phyloP scores from a whole-genome alignment of 139 green algal species.

The Astrephomene gubernaculifera region DNA sequence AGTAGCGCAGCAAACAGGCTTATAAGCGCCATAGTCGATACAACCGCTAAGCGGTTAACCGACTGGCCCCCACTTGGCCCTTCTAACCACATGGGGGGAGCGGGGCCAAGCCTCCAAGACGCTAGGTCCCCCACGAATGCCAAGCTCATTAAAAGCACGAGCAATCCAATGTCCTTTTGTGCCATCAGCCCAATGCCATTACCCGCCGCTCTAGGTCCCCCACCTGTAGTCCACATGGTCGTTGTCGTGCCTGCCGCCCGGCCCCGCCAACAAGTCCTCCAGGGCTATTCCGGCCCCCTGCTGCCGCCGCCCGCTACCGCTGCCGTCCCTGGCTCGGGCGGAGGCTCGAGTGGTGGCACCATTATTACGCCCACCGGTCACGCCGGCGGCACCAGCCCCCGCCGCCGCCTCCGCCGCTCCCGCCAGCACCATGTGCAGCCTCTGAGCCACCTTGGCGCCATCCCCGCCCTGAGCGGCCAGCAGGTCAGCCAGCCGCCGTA shows the following conservation, averaged over 20 bases:
- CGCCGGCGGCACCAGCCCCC: background rate
- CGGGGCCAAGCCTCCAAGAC: background rate
- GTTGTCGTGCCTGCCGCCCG: conserved; percentile 65
- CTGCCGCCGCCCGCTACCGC: no score
- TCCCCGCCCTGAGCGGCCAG: conserved; percentile 1
- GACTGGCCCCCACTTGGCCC: no score
- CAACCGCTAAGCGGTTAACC: no score
- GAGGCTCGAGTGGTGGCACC: background rate
- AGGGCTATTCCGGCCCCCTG: background rate
- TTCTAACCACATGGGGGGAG: no score
- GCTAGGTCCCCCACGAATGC: background rate
- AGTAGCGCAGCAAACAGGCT: background rate
- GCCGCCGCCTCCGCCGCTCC: background rate
- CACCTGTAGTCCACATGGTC: conserved; percentile 59
- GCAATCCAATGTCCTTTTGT: no score
- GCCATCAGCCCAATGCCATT: no score
- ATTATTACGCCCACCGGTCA: background rate
- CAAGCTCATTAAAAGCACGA: background rate
- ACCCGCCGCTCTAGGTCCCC: no score
- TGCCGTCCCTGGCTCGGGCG: background rate
- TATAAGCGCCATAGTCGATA: no score
- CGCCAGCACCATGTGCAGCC: conserved; percentile 53
- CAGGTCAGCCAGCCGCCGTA: conserved; percentile 3
- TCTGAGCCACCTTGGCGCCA: conserved; percentile 12
- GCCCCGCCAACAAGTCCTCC: conserved; percentile 44